These are phyloP conservation scores for Floccularia luteovirens DNA, from an alignment of 768 basidiomycete genomes.

Conservation along the genomic window DNA sequence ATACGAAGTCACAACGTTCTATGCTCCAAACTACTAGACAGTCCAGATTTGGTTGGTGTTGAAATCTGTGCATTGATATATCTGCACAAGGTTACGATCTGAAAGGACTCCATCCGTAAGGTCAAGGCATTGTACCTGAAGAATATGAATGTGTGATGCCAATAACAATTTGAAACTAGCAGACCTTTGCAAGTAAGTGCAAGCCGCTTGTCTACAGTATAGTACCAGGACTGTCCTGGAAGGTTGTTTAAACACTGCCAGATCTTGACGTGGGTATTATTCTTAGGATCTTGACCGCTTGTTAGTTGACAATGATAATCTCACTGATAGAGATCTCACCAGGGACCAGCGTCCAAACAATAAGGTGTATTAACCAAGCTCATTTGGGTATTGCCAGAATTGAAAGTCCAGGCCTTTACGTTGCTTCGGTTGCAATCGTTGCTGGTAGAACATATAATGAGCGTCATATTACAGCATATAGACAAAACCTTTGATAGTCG, in stretches of 20 bases:
- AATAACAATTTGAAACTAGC: neutral
- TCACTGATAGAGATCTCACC: neutral
- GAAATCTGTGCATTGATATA: neutral
- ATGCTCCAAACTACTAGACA: no score
- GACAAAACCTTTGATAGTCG: neutral
- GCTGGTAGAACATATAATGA: neutral
- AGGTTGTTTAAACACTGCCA: neutral
- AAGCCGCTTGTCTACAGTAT: neutral
- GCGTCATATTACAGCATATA: neutral
- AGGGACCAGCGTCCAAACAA: neutral
- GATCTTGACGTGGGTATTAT: neutral
- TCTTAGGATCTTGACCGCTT: neutral
- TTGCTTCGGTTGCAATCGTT: neutral
- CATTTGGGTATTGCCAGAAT: no score
- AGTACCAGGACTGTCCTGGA: neutral
- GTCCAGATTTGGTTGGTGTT: constrained; percentile 1
- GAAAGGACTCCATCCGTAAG: neutral
- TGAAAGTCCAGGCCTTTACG: no score
- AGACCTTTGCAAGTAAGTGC: neutral
- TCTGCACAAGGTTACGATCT: neutral
- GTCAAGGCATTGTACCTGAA: neutral
- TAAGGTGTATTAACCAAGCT: no score
- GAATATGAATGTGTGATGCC: neutral
- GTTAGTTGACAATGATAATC: neutral
- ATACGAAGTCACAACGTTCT: no score